Percentiles rank a stretch among this genome's conserved stretches.
Evolutionary conservation across 2,329 filamentous ascomycete genomes (phyloP).

Genomic region (Aspergillus sp.): DNA sequence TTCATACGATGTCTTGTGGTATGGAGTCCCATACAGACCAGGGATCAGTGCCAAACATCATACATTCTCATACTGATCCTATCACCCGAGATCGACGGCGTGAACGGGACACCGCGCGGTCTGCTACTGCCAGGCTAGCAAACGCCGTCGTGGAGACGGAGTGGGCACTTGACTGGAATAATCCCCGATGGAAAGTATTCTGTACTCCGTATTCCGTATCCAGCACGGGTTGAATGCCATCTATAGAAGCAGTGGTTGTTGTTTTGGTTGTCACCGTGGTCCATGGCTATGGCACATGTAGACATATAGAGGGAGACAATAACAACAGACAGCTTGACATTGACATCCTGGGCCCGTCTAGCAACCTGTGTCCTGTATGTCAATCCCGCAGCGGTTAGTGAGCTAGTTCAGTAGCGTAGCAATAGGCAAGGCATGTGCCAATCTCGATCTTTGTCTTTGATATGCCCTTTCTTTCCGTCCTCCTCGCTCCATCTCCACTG

Average conservation of each 20-base stretch:
- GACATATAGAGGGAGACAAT: no score
- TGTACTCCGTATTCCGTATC: no score
- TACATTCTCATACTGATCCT: no score
- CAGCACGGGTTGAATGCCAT: no score
- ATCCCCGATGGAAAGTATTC: no score
- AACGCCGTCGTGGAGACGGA: neutral
- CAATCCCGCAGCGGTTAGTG: neutral
- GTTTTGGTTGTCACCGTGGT: no score
- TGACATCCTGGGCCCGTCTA: neutral
- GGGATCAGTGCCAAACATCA: no score
- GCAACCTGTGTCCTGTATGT: neutral
- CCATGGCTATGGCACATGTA: no score
- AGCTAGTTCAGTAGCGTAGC: neutral
- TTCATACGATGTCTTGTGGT: no score
- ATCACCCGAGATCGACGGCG: neutral
- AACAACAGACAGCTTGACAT: neutral
- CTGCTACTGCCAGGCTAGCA: neutral
- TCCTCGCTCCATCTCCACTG: neutral
- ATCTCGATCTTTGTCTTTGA: neutral
- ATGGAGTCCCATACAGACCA: no score
- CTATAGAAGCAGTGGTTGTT: no score
- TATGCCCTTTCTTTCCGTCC: neutral
- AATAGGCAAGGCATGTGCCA: neutral
- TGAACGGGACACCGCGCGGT: neutral
- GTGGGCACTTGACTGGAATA: no score